phyloP scores from a whole-genome alignment of 2,329 filamentous ascomycete genomes.

The Diaporthe citriasiana region DNA sequence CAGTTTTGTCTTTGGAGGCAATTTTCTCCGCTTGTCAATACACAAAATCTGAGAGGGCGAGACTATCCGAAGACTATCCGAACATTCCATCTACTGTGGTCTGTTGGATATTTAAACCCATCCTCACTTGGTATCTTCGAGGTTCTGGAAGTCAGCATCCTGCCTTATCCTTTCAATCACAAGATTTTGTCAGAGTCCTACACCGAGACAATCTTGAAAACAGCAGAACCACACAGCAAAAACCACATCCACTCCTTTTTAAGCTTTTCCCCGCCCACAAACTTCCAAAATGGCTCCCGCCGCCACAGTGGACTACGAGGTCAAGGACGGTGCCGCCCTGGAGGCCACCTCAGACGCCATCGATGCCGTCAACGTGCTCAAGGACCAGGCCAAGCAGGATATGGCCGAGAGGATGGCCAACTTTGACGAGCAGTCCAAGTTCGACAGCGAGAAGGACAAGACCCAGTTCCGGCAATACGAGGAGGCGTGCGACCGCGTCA shows the following conservation, averaged over 20 bases:
- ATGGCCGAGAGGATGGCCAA: constrained; percentile 27
- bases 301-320: constrained; percentile 46
- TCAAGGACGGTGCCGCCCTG: constrained; percentile 47
- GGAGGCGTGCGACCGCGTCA: constrained; percentile 85
- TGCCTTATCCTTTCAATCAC: not conserved
- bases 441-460: constrained; percentile 54
- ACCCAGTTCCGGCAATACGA: constrained; percentile 76
- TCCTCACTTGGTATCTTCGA: constrained; percentile 4
- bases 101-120: constrained; percentile 33
- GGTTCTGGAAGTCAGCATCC: not conserved
- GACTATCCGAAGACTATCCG: constrained; percentile 10
- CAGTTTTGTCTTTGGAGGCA: constrained; percentile 18
- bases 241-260: not conserved
- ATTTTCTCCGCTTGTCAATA: constrained; percentile 33
- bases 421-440: constrained; percentile 46
- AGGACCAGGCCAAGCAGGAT: constrained; percentile 38
- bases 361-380: constrained; percentile 52
- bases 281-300: constrained; percentile 49
- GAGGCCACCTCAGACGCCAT: constrained; percentile 54
- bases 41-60: constrained; percentile 27
- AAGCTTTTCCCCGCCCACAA: not conserved
- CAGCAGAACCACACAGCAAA: not conserved
- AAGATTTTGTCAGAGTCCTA: not conserved
- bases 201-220: not conserved
- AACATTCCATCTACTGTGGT: not conserved